A percentile compares a stretch with the other conserved stretches of the same genome.
Conservation (phyloP, 202 grass and related monocot species). For the Saccharum hybrid region DNA sequence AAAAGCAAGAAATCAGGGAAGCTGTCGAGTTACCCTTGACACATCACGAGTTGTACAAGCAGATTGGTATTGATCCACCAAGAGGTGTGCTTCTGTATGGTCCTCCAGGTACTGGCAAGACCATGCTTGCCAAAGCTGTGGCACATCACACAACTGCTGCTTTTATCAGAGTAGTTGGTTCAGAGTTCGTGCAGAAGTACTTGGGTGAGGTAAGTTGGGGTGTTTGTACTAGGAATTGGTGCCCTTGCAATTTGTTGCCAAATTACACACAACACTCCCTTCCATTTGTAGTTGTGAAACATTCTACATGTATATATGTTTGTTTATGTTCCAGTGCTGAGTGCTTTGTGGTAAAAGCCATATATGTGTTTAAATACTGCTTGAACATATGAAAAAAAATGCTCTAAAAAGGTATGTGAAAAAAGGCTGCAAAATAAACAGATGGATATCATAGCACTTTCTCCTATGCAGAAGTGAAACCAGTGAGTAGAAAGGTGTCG, state of each 20-base stretch:
- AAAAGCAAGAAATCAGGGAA: slow-evolving; percentile 95
- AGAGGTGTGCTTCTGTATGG: slow-evolving; percentile 93
- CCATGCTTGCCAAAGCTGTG: slow-evolving; percentile 95
- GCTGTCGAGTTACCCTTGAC: slow-evolving; percentile 93
- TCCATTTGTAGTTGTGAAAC: neutral
- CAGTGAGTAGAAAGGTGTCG: neutral
- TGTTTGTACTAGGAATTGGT: neutral
- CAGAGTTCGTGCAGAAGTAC: slow-evolving; percentile 97
- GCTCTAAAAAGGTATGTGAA: neutral
- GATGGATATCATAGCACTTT: neutral
- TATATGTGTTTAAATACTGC: neutral
- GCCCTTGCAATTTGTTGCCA: neutral
- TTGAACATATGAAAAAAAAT: neutral
- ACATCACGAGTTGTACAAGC: slow-evolving; percentile 95
- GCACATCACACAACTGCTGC: slow-evolving; percentile 90
- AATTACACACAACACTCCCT: neutral
- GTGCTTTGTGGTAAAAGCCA: neutral
- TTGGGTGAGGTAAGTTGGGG: slow-evolving; percentile 78
- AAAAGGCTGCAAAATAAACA: neutral
- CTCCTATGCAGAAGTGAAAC: neutral
- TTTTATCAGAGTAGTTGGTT: slow-evolving; percentile 95
- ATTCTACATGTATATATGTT: neutral
- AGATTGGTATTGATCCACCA: slow-evolving; percentile 97
- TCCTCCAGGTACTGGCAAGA: slow-evolving; percentile 92
- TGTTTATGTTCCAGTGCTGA: neutral